Base-by-base conservation (phyloP, 257 asterid genomes). In the Coffea canephora region DNA sequence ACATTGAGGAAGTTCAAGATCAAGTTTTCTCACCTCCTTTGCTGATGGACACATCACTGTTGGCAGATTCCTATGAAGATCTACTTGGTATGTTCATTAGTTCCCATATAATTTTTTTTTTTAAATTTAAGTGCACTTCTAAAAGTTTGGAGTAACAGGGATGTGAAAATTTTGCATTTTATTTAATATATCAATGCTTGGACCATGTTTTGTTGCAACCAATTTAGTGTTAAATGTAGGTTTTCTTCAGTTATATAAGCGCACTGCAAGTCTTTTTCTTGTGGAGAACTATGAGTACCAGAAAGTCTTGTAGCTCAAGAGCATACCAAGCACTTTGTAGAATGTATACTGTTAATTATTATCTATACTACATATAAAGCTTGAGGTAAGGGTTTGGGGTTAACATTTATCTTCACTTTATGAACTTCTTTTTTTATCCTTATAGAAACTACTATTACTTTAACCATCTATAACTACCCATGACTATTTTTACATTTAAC, bases 11-110 rank as follows among this genome's bases (percentile, higher is more conserved):
- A 77, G 86, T 85, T 82, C 93, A 85, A 74, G 97, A 92, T 86
- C 97, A 92, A 89, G 97, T 91, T 78, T 93, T 94, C 82, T 96
- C 99, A 73, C 99, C 98, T 82, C 98, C 98, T 78, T 87, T 96
- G 79, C 86, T 96, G 50, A 94, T 91, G 94, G 98, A 94, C 81
- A 73, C 94, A 13, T 86, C 97, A 72, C 85, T 95, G 68, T 81
- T 90, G 75, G 92, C 87, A 10, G 99, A 96, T 87, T 83, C 94
- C 69, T 96, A 96, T 3, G 99, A 94, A 84, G 99, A 96, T 87
- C 88, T 96, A 86, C 98, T 96, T 77, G 99, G 99, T 96, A 88
- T 46, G 94, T 48, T 66, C n/a, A 25, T 80, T 27, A 73, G 36
- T 49, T 71, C 48, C 52, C 73, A 65, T 68, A 69, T 34, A 74